Evolutionary conservation across 306 rosid genomes (phyloP), one percentile per base, ranked within the genome.

Genomic region (Elaeagnus macrophylla): DNA sequence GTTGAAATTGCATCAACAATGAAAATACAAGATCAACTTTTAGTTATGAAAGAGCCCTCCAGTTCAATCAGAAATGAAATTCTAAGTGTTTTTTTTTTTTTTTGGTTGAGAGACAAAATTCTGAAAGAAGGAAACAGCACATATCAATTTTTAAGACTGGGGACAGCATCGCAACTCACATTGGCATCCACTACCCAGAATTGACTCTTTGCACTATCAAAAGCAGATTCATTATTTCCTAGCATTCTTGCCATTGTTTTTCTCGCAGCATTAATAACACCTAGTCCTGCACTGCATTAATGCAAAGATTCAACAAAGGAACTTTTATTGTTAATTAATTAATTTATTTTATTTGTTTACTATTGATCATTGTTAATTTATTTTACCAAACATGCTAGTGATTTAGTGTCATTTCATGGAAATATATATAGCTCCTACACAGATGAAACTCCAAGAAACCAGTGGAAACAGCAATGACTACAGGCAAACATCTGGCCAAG

Each of bases 211-310:
- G 99, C 99, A 72, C 94, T 81, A 61, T 82, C 66, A 72, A 78
- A 93, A 57, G 99, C 99, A 56, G 56, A 20, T 72, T 84, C 88
- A 72, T 78, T 93, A 68, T 93, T 84, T 61, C 99, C 99, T 78
- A 93, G 59, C 99, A 87, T 87, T 80, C 99, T 93, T 70, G 99
- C 95, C 99, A 93, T 93, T 68, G 99, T 93, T 75, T 87, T 82
- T 54, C 99, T 77, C 39, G 87, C 95, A 49, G 95, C 77, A 54
- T 93, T 87, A 54, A 93, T 77, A 69, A 93, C 96, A 35, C 99
- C 99, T 44, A 93, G 79, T 69, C 99, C 99, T 66, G 99, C 96
- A 80, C 99, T 93, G 95, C 78, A 82, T 61, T 54, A 61, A 17
- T 40, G 66, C 53, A 76, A 61, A 56, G 42, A 71, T 64, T 60